phyloP scores from a whole-genome alignment of 345 rosid species.

The Ailanthus altissimus region DNA sequence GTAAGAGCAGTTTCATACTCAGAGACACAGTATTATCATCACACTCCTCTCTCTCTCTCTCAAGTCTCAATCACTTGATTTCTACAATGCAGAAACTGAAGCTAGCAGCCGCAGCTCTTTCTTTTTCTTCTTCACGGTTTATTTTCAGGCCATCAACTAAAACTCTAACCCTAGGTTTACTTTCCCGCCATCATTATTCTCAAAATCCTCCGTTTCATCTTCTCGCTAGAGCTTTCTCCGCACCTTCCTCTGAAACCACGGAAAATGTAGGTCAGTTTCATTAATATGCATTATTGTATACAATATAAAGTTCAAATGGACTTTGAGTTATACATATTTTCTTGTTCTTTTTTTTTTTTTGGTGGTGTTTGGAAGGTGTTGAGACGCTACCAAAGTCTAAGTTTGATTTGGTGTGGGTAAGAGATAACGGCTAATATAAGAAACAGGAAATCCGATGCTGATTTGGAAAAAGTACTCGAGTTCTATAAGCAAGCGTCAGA shows the following conservation, averaged over 20 bases:
- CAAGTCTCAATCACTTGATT: too few relatives aligned
- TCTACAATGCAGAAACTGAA: slow-evolving; percentile 47
- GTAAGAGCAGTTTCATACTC: too few relatives aligned
- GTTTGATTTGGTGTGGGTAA: slow-evolving; percentile 91
- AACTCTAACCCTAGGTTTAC: slow-evolving; percentile 28
- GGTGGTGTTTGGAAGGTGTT: slow-evolving; percentile 34
- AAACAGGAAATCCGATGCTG: slow-evolving; percentile 72
- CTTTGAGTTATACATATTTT: neutral
- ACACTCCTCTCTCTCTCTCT: too few relatives aligned
- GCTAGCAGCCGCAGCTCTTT: slow-evolving; percentile 45
- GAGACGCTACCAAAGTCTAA: slow-evolving; percentile 84
- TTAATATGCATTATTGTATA: neutral
- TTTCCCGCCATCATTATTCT: slow-evolving; percentile 39
- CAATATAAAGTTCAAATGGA: neutral
- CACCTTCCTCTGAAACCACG: slow-evolving; percentile 39
- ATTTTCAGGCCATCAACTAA: slow-evolving; percentile 40
- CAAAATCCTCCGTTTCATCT: slow-evolving; percentile 31
- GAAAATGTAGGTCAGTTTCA: slow-evolving; percentile 33
- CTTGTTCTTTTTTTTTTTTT: slow-evolving; percentile 27
- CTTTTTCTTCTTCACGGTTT: slow-evolving; percentile 44
- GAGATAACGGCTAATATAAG: slow-evolving; percentile 72
- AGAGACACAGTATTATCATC: too few relatives aligned
- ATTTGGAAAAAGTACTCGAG: slow-evolving; percentile 75
- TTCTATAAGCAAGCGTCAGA: slow-evolving; percentile 73
- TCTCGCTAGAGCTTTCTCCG: slow-evolving; percentile 49